Evolutionary conservation across 352 stramenopile species (phyloP).

Genomic region (Halophytophthora polymorphica): DNA sequence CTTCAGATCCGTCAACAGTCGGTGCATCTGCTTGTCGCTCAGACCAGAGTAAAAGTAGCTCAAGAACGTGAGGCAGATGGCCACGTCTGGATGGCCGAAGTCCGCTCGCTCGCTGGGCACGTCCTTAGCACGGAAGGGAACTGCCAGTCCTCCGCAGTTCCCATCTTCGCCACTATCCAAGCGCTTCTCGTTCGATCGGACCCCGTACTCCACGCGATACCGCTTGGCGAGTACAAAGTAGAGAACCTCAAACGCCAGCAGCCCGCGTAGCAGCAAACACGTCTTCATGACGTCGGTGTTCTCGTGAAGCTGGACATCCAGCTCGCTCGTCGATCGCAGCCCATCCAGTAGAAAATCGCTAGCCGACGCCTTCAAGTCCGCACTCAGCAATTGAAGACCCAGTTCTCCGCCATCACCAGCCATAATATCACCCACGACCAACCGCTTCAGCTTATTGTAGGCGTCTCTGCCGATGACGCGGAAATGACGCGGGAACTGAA

Average conservation of each 20-base stretch:
- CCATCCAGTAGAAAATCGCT: not conserved
- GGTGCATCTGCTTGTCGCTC: slow-evolving; percentile 28
- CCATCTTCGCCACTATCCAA: not conserved
- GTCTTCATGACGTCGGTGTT: slow-evolving; percentile 16
- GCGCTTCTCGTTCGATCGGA: slow-evolving; percentile 6
- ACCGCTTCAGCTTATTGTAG: not conserved
- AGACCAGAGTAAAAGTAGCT: slow-evolving; percentile 71
- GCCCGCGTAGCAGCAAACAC: slow-evolving; percentile 32
- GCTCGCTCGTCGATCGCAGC: not conserved
- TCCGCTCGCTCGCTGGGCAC: slow-evolving; percentile 55
- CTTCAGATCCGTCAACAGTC: slow-evolving; percentile 14
- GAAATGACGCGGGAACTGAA: not conserved
- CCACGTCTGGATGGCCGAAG: slow-evolving; percentile 71
- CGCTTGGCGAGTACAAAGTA: slow-evolving; percentile 58
- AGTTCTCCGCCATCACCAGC: not conserved
- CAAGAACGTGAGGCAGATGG: slow-evolving; percentile 56
- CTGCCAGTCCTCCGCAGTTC: slow-evolving; percentile 22
- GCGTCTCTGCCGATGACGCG: not conserved
- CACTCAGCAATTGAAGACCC: not conserved
- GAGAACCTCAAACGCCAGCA: slow-evolving; percentile 50
- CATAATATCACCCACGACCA: not conserved
- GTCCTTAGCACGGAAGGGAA: slow-evolving; percentile 67
- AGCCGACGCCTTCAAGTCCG: not conserved
- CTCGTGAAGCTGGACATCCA: slow-evolving; percentile 19
- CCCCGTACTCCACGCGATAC: slow-evolving; percentile 58